Conservation (phyloP, 352 stramenopile species). For the Globisporangium megalacanthum region DNA sequence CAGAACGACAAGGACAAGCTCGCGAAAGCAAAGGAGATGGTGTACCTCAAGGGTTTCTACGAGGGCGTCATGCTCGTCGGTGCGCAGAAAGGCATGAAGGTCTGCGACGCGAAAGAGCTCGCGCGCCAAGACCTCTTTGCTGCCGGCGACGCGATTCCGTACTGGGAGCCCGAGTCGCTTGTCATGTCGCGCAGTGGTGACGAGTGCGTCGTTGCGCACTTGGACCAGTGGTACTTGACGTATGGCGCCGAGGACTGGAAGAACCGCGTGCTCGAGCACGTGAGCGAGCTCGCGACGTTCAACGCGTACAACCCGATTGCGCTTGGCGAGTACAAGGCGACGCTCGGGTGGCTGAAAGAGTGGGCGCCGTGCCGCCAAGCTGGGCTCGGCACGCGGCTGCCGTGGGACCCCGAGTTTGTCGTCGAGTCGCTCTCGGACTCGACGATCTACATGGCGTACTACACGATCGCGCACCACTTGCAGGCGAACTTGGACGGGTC, state of each 20-base stretch:
- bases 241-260: constrained; percentile 99
- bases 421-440: constrained; percentile 99
- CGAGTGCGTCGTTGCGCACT: constrained; percentile 98
- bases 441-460: constrained; percentile 99
- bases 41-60: constrained; percentile 99
- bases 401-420: constrained; percentile 98
- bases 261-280: constrained; percentile 92
- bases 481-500: constrained; percentile 95
- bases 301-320: constrained; percentile 92
- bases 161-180: constrained; percentile 98
- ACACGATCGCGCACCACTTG: constrained; percentile 98
- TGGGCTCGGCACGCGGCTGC: constrained; percentile 94
- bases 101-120: constrained; percentile 97
- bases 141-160: constrained; percentile 92
- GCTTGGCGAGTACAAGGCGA: constrained; percentile 96
- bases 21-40: constrained; percentile 96
- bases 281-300: constrained; percentile 91
- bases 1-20: constrained; percentile 99
- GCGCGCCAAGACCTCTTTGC: constrained; percentile 97
- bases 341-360: constrained; percentile 99
- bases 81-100: constrained; percentile 94
- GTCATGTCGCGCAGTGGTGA: constrained; percentile 97
- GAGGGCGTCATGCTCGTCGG: constrained; percentile 98
- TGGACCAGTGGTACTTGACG: constrained; percentile 99
- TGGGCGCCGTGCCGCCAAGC: constrained; percentile 99